Evolutionary conservation across 768 basidiomycete species (phyloP), one percentile per base, ranked within the genome.

Genomic region (Boletus rubescentipes): DNA sequence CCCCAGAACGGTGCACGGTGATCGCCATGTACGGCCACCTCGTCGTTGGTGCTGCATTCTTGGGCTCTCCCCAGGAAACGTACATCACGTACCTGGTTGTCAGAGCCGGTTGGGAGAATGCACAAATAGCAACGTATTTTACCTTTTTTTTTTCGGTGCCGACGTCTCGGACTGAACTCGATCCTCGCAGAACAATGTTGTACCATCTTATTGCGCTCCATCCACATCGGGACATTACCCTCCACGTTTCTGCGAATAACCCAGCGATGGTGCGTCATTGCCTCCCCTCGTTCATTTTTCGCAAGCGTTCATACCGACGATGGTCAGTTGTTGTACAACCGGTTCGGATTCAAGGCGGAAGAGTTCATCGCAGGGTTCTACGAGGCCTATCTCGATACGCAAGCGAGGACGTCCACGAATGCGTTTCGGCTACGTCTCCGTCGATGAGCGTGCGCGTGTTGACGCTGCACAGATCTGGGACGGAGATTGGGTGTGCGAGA

Each of bases 311-410:
- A 12, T n/a, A 3, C 21, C 37, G 12, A 57, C 18, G 44, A 16
- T 53, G 34, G 3, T 55, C 31, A 38, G 89, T 71, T 91, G 5
- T 68, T 93, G 16, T 93, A 92, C 71, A 92, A 93, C 58, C 85
- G 83, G 46, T 91, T 93, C 61, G 90, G 91, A 26, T 91, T 93
- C 78, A 92, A 93, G 60, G 87, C 88, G 0, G 90, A 92, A 70
- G 89, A 88, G 64, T 91, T 91, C 54, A 78, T 92, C 20, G 83
- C 81, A 20, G 88, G 87, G 18, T 92, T 93, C 62, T 93, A 93
- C 59, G 86, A 89, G 40, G 78, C 85, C 40, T 91, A 91, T 66
- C 74, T 91, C n/a, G 82, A 86, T 61, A 70, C 81, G 4, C 73
- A 82, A 21, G 89, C 88, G 16, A 80, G 82, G 49, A 79, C 79